These are phyloP conservation scores for Pseudovirgaria hyperparasitica DNA, from an alignment of 2,329 filamentous ascomycete species.

Conservation along the genomic window DNA sequence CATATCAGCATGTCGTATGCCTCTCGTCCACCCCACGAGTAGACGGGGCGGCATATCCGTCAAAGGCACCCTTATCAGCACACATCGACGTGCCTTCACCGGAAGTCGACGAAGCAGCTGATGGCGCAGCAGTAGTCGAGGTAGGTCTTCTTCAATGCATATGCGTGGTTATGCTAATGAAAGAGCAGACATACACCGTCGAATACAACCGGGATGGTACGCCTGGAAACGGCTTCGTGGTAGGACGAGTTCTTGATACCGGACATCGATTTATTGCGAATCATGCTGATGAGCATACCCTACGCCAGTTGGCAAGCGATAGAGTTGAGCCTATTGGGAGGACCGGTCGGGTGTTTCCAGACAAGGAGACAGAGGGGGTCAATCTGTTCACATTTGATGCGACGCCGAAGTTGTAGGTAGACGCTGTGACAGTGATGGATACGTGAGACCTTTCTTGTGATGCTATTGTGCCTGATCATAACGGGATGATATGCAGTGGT, in stretches of 20 bases:
- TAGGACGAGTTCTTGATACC: constrained; percentile 37
- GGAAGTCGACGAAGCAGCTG: constrained; percentile 26
- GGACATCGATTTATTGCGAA: constrained; percentile 45
- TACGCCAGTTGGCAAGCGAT: constrained; percentile 31
- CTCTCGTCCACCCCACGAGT: constrained; percentile 36
- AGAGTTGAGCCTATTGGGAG: constrained; percentile 36
- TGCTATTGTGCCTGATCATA: too few species aligned
- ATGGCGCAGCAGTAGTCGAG: constrained; percentile 42
- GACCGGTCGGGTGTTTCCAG: constrained; percentile 31
- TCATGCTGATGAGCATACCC: constrained; percentile 37
- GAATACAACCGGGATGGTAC: constrained; percentile 40
- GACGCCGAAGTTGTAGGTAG: too few species aligned
- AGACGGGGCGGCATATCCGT: constrained; percentile 32
- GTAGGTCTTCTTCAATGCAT: constrained; percentile 19
- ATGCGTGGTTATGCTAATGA: not conserved
- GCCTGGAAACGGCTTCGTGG: constrained; percentile 36
- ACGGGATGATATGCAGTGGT: too few species aligned
- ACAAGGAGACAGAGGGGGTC: constrained; percentile 14
- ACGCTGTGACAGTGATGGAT: too few species aligned
- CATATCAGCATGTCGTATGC: constrained; percentile 50
- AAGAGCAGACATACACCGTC: constrained; percentile 45
- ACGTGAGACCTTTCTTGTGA: too few species aligned
- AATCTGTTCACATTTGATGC: constrained; percentile 13
- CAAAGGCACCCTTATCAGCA: constrained; percentile 32
- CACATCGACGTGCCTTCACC: constrained; percentile 30